Percentiles rank a stretch among this genome's conserved stretches.
Evolutionary conservation across 257 asterid genomes (phyloP).

Genomic region (Nicotiana benthamiana): DNA sequence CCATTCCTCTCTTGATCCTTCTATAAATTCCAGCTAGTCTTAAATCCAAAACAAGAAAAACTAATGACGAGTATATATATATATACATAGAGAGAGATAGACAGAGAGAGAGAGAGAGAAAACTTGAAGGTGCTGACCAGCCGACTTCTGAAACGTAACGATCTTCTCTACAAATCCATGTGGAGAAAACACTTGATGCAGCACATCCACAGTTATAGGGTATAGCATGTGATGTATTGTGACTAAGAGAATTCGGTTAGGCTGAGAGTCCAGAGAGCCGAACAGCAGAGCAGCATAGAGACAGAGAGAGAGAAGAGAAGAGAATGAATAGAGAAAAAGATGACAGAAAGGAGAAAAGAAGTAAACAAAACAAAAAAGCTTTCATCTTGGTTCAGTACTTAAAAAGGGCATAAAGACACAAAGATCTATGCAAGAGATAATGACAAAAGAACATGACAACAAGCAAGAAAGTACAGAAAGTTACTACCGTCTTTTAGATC

Average conservation of each 20-base stretch:
- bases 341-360: conserved; percentile 36
- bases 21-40: not conserved
- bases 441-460: conserved; percentile 1
- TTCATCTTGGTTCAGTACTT: conserved; percentile 3
- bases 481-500: not conserved
- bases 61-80: conserved; percentile 17
- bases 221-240: conserved; percentile 99
- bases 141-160: conserved; percentile 99
- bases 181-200: conserved; percentile 99
- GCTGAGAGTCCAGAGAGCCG: conserved; percentile 76
- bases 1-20: not conserved
- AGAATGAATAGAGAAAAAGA: conserved; percentile 66
- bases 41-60: conserved; percentile 15
- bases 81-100: no score
- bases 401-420: not conserved
- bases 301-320: conserved; percentile 76
- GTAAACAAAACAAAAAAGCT: conserved; percentile 12
- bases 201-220: conserved; percentile 99
- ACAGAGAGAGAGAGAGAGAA: conserved; percentile 36
- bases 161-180: conserved; percentile 99
- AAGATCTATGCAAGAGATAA: not conserved
- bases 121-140: conserved; percentile 95
- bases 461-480: not conserved
- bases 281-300: conserved; percentile 77
- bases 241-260: conserved; percentile 98